Evolutionary conservation across 2,329 filamentous ascomycete species (phyloP).

Genomic region (Graphiopsis chlorocephala): DNA sequence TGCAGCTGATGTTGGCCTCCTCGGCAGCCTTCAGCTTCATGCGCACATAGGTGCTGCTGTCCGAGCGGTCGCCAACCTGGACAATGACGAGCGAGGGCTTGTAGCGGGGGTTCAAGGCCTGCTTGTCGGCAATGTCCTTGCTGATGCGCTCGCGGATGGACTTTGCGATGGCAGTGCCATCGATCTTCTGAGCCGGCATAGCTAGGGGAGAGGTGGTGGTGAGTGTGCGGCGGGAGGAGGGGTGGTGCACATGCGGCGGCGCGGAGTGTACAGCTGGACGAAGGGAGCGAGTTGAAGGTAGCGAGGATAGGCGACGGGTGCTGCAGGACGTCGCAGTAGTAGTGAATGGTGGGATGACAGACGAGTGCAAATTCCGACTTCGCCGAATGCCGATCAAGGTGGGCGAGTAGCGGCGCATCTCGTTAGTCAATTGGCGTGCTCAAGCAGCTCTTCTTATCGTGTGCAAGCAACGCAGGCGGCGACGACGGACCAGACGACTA

Average conservation of each 20-base stretch:
- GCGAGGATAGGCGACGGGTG: not conserved
- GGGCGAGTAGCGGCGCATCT: constrained; percentile 2
- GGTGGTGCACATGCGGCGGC: constrained; percentile 18
- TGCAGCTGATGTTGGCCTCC: constrained; percentile 90
- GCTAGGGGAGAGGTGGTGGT: constrained; percentile 51
- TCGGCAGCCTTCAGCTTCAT: constrained; percentile 98
- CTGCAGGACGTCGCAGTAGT: not conserved
- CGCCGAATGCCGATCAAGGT: constrained; percentile 14
- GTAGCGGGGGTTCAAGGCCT: constrained; percentile 81
- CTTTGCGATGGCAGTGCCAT: constrained; percentile 94
- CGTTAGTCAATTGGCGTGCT: not conserved
- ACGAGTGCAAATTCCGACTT: constrained; percentile 12
- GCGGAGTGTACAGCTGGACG: constrained; percentile 8
- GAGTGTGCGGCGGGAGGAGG: constrained; percentile 36
- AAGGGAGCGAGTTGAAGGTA: constrained; percentile 1
- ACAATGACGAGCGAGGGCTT: constrained; percentile 90
- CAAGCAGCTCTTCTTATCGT: not conserved
- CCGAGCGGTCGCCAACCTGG: constrained; percentile 90
- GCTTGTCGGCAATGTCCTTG: constrained; percentile 75
- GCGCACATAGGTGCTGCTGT: constrained; percentile 93
- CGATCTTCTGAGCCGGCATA: constrained; percentile 89
- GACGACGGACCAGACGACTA: constrained; percentile 5
- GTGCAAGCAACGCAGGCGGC: not conserved
- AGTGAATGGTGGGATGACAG: constrained; percentile 6
- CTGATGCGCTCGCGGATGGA: constrained; percentile 80